A percentile compares a stretch with the other conserved stretches of the same genome.
These are phyloP conservation scores for Drechslerella dactyloides DNA, from an alignment of 2,329 filamentous ascomycete genomes.

Conservation along the genomic window DNA sequence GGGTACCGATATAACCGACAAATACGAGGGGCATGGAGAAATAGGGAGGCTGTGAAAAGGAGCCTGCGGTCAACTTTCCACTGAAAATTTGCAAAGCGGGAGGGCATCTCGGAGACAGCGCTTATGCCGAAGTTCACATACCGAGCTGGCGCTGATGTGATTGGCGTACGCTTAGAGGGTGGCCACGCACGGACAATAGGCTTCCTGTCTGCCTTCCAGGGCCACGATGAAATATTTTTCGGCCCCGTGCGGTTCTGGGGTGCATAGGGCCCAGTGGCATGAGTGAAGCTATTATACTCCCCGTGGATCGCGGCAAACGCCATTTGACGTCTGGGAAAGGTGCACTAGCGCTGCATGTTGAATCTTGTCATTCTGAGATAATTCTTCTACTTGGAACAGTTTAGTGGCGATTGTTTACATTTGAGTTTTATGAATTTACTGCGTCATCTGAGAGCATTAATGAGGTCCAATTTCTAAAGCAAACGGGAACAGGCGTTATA, in stretches of 20 bases:
- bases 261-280: neutral
- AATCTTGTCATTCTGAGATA: too few species aligned
- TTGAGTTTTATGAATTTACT: too few species aligned
- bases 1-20: conserved; percentile 26
- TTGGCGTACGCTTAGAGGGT: neutral
- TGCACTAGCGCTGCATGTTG: too few species aligned
- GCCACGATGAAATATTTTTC: too few species aligned
- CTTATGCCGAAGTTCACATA: conserved; percentile 9
- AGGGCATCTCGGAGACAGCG: conserved; percentile 2
- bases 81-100: neutral
- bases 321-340: too few species aligned
- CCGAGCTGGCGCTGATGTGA: neutral
- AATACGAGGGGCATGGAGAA: conserved; percentile 3
- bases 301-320: too few species aligned
- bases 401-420: too few species aligned
- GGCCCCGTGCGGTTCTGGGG: neutral
- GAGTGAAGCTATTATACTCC: too few species aligned
- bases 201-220: neutral
- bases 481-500: too few species aligned
- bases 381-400: too few species aligned
- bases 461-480: too few species aligned
- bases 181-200: neutral
- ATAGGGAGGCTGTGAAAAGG: neutral
- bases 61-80: neutral
- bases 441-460: too few species aligned